phyloP scores from a whole-genome alignment of 2,329 filamentous ascomycete species.

The Ophiostoma quercus region DNA sequence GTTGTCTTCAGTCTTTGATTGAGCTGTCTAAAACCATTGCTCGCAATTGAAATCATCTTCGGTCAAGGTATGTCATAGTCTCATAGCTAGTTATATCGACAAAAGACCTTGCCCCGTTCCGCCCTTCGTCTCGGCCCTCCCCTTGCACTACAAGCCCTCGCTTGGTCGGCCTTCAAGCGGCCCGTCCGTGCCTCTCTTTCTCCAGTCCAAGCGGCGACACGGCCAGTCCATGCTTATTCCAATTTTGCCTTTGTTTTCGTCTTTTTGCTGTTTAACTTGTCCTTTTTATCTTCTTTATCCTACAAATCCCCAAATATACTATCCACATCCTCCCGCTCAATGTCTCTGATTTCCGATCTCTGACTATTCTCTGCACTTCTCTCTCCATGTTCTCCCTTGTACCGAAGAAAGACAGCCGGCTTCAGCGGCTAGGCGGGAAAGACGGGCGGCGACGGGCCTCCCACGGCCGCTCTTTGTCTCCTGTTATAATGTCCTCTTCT shows the following conservation, averaged over 20 bases:
- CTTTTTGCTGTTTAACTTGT: no score
- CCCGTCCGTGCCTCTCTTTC: neutral
- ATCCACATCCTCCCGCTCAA: neutral
- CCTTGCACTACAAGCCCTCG: slow-evolving; percentile 3
- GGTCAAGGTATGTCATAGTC: neutral
- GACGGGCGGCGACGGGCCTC: slow-evolving; percentile 6
- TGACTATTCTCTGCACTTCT: neutral
- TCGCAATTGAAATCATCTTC: neutral
- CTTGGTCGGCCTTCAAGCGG: neutral
- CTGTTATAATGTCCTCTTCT: neutral
- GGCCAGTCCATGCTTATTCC: neutral
- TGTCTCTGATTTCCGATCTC: neutral
- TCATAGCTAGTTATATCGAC: neutral
- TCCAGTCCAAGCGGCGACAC: neutral
- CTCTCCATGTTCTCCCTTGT: neutral
- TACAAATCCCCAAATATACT: neutral
- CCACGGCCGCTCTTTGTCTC: neutral
- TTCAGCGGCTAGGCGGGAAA: slow-evolving; percentile 1
- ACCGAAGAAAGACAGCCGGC: neutral
- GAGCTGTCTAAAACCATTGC: neutral
- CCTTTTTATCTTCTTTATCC: neutral
- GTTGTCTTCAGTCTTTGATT: neutral
- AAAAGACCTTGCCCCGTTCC: neutral
- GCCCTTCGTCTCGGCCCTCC: neutral
- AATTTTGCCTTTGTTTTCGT: neutral